phyloP scores from a whole-genome alignment of 345 rosid species.

The Barbarea vulgaris region DNA sequence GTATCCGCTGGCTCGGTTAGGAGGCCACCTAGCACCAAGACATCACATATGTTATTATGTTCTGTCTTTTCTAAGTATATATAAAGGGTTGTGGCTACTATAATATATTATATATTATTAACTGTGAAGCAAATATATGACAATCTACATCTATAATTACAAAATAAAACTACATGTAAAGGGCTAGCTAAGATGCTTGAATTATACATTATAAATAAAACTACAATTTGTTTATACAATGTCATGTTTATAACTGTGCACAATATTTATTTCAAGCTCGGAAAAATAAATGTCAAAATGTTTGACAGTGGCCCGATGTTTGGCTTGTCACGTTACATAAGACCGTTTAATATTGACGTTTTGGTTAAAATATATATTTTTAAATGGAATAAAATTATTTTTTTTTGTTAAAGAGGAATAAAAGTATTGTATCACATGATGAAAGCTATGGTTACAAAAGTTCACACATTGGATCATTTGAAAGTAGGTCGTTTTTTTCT shows the following conservation, averaged over 20 bases:
- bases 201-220: too few species aligned
- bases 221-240: too few species aligned
- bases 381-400: conserved; percentile 17
- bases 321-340: conserved; percentile 28
- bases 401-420: background rate
- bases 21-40: conserved; percentile 10
- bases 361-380: conserved; percentile 17
- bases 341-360: conserved; percentile 24
- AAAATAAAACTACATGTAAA: background rate
- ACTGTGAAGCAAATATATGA: background rate
- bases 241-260: too few species aligned
- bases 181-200: background rate
- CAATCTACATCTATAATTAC: background rate
- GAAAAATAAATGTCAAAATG: background rate
- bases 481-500: conserved; percentile 38
- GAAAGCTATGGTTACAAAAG: conserved; percentile 38
- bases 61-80: background rate
- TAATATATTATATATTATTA: too few species aligned
- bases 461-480: conserved; percentile 21
- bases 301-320: conserved; percentile 20
- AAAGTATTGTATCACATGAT: conserved; percentile 32
- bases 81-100: background rate
- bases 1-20: background rate
- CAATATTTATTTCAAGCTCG: background rate
- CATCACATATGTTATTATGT: background rate